Evolutionary conservation across 768 basidiomycete genomes (phyloP).

Genomic region (Cyathus striatus): DNA sequence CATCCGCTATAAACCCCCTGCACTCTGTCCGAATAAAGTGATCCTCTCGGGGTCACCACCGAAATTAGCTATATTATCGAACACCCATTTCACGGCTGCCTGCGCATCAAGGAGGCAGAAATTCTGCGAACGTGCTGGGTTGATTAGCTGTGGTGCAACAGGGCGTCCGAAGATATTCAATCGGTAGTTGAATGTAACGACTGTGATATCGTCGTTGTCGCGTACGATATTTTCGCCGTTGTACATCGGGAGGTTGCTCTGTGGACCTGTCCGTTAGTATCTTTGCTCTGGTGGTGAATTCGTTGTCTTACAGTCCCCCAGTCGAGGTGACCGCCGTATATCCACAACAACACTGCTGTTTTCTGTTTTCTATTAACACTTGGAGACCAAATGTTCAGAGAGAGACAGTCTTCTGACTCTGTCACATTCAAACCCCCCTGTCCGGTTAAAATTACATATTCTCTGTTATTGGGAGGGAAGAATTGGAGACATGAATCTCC

Average conservation of each 20-base stretch:
- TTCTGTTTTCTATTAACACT: constrained; percentile 21
- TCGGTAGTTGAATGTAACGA: constrained; percentile 34
- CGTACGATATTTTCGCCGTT: constrained; percentile 24
- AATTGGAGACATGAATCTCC: constrained; percentile 24
- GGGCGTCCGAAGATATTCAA: constrained; percentile 35
- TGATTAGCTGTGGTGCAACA: constrained; percentile 28
- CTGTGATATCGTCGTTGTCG: constrained; percentile 26
- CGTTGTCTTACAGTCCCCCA: constrained; percentile 30
- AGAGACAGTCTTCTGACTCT: constrained; percentile 30
- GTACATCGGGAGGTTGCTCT: constrained; percentile 21
- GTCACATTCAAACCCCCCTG: constrained; percentile 17
- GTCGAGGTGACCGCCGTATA: constrained; percentile 32
- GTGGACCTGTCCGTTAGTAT: constrained; percentile 6
- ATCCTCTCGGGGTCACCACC: constrained; percentile 37
- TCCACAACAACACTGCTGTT: constrained; percentile 31
- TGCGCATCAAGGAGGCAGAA: constrained; percentile 32
- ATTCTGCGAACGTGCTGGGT: constrained; percentile 20
- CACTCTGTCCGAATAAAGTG: constrained; percentile 31
- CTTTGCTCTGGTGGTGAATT: background rate
- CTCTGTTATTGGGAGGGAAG: constrained; percentile 10
- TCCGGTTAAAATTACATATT: constrained; percentile 20
- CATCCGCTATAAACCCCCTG: constrained; percentile 28
- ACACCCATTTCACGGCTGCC: constrained; percentile 45
- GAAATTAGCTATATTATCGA: constrained; percentile 40
- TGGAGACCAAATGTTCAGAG: constrained; percentile 34